Evolutionary conservation across 805 yeast species (phyloP), one percentile per base, ranked within the genome.

Genomic region (Torulaspora delbrueckii): DNA sequence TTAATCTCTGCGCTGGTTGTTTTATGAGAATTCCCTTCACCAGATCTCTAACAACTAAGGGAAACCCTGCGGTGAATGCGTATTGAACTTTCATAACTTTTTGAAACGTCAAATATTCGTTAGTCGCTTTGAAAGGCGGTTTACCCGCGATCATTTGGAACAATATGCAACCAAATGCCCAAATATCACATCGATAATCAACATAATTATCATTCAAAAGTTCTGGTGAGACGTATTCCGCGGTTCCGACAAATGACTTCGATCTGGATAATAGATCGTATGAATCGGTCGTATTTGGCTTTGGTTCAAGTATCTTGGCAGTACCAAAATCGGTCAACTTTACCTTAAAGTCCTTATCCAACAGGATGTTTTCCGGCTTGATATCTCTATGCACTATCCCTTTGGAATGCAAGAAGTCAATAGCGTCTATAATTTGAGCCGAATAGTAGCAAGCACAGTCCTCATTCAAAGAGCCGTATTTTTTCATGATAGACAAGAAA

Each of bases 81-180:
- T 75, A 86, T 57, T 86, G 91, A 40, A 83, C 71, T 61, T 86
- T 85, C 56, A 86, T 79, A 47, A 86, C 84, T 59, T 86, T 86
- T 60, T 86, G 95, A 61, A 86, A 86, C 0, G 91, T 86, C 46
- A 83, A 66, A 57, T 85, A 86, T 59, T 86, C 95, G 59, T 85
- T 86, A 0, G 88, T 75, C 1, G 90, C 95, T 59, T 84, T 85
- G 63, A 86, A 86, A 4, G 95, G 95, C 1, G 97, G 93, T 52
- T 76, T 78, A 0, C 97, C 96, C 50, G 95, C 95, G 19, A 90
- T 80, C 96, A 93, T 87, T 63, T 93, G 98, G 65, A 86, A 93
- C 0, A 93, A 66, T 6, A 93, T 91, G 63, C 98, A 89, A 1
- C 99, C 99, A 66, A 95, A 86, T 8, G 98, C 91, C 99, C 99